A percentile compares a stretch with the other conserved stretches of the same genome.
Conservation (phyloP, 2,329 filamentous ascomycete species). For the Pezicula radicicola region DNA sequence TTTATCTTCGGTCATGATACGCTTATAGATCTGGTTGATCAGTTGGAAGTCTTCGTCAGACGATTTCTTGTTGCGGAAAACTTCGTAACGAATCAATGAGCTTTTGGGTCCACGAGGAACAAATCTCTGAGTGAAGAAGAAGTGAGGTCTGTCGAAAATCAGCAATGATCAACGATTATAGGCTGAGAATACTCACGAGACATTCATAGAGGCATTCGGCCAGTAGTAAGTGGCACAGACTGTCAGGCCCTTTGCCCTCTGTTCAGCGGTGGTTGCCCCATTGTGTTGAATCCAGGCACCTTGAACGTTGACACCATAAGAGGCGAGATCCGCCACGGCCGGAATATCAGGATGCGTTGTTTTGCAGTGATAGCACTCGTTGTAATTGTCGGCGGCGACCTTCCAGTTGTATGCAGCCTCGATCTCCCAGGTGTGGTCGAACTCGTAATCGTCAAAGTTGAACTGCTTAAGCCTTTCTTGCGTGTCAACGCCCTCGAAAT, state of each 20-base stretch:
- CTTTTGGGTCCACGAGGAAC: background rate
- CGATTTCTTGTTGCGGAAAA: too few species aligned
- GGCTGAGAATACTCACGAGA: too few species aligned
- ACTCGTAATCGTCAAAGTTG: conserved; percentile 22
- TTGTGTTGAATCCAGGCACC: too few species aligned
- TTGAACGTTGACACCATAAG: too few species aligned
- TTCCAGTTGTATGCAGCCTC: conserved; percentile 38
- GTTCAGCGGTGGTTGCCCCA: too few species aligned
- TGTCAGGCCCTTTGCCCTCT: too few species aligned
- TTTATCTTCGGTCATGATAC: conserved; percentile 50
- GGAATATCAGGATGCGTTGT: conserved; percentile 44
- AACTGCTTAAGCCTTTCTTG: conserved; percentile 21
- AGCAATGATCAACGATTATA: too few species aligned
- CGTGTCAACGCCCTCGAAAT: conserved; percentile 15
- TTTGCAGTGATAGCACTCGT: conserved; percentile 48
- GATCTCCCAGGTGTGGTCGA: conserved; percentile 31
- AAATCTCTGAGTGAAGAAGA: too few species aligned
- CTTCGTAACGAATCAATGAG: conserved; percentile 35
- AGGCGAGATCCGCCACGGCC: conserved; percentile 34
- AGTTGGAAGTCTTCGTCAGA: conserved; percentile 43
- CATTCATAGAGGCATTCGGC: too few species aligned
- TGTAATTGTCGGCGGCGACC: conserved; percentile 44
- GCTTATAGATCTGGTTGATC: conserved; percentile 47
- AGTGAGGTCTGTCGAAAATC: too few species aligned
- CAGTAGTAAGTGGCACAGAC: too few species aligned